Base-by-base conservation (phyloP, 78 protist genomes). In the Dictyostelium brefeldianum region DNA sequence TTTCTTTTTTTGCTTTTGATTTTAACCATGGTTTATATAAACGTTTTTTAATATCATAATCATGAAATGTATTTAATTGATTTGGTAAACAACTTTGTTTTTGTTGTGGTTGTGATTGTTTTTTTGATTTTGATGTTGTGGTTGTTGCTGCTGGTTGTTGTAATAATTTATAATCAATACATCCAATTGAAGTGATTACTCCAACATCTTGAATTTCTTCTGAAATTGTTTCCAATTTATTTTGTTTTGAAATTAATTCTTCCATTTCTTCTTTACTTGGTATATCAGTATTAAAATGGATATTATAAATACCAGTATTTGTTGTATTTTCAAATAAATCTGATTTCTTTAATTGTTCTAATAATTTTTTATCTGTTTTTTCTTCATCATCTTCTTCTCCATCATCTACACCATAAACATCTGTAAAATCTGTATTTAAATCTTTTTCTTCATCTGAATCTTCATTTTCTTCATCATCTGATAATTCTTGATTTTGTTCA, bases 21-120 rank as follows among this genome's bases (percentile, higher is more conserved):
- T 48, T 87, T 73, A 80, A 74, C 93, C 93, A 87, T 77, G 93
- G 85, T 51, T 87, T 87, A 59, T 59, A 65, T 64, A 87, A 65
- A 36, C 93, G 46, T 50, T 62, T 74, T 25, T 87, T 73, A 74
- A 84, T 46, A 74, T 87, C 67, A 36, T 87, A 87, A 5, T 87
- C 93, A 62, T 56, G 74, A 62, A 87, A 87, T 43, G 71, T 77
- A 64, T 77, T 46, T 56, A 77, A 59, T 65, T 59, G 31, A 20
- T 29, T 46, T 87, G 93, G 93, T 41, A 87, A 20, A 20, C 17
- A 27, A 53, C 78, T 47, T 27, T 51, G 17, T 12, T 51, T 29
- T 75, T n/a, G 20, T 59, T 80, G 15, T 12, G 12, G 20, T n/a
- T 78, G 17, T 8, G 20, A 22, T 25, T 20, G 8, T 25, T 62